Percentiles rank a stretch among this genome's conserved stretches.
Conservation (phyloP, 805 yeast genomes). For the Maudiozyma turicensis region DNA sequence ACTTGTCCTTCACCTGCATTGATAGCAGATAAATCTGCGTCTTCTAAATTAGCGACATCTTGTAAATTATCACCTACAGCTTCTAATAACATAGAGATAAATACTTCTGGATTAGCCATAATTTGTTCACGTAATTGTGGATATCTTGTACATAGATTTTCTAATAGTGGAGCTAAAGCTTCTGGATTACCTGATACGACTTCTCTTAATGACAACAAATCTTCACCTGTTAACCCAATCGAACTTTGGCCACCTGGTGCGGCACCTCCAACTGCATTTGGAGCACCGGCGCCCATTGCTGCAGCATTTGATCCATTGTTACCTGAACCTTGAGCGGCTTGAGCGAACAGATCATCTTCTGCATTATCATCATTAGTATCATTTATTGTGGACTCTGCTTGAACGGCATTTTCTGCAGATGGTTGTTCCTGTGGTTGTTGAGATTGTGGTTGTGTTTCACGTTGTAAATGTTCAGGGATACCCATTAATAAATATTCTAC, state of each 20-base stretch:
- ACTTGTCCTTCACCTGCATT: slow-evolving; percentile 28
- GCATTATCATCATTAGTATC: slow-evolving; percentile 6
- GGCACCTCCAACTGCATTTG: slow-evolving; percentile 14
- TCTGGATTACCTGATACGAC: slow-evolving; percentile 82
- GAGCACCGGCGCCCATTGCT: slow-evolving; percentile 5
- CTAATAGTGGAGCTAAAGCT: slow-evolving; percentile 72
- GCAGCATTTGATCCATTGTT: slow-evolving; percentile 1
- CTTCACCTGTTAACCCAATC: slow-evolving; percentile 37
- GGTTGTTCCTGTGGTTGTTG: neutral
- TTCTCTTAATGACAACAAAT: slow-evolving; percentile 55
- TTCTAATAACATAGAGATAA: slow-evolving; percentile 61
- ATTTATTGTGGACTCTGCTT: slow-evolving; percentile 9
- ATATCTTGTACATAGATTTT: slow-evolving; percentile 67
- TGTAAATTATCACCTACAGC: slow-evolving; percentile 46
- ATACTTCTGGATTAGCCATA: slow-evolving; percentile 82
- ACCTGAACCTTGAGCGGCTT: slow-evolving; percentile 29
- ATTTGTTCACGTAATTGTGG: slow-evolving; percentile 79
- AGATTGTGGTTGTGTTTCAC: slow-evolving; percentile 20
- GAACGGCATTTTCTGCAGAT: slow-evolving; percentile 16
- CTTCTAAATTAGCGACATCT: slow-evolving; percentile 23
- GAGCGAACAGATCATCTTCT: slow-evolving; percentile 34
- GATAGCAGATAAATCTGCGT: slow-evolving; percentile 20
- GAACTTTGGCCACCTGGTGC: slow-evolving; percentile 27
- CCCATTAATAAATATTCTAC: slow-evolving; percentile 91
- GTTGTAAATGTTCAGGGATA: slow-evolving; percentile 54